Conservation (phyloP, 139 green algal species). For the Mesostigma viride region DNA sequence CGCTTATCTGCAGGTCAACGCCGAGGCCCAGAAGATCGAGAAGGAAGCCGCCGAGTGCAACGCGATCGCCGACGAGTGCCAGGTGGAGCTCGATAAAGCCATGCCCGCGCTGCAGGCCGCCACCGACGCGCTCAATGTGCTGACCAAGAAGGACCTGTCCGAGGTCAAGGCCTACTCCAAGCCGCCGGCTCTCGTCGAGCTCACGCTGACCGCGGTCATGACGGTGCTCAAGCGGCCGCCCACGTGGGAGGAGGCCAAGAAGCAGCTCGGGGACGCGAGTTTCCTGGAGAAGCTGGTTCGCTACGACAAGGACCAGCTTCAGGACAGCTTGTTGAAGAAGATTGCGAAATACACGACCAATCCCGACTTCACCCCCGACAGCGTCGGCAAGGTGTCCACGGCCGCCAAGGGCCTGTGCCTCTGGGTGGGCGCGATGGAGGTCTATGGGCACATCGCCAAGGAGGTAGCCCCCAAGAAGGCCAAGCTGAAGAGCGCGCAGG, state of each 20-base stretch:
- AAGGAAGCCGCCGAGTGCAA: conserved; percentile 68
- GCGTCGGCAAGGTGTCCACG: conserved; percentile 46
- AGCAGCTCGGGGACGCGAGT: conserved; percentile 54
- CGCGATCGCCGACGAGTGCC: conserved; percentile 57
- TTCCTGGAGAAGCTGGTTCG: conserved; percentile 66
- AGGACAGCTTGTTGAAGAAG: conserved; percentile 67
- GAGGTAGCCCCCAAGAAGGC: conserved; percentile 68
- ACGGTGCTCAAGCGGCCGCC: conserved; percentile 57
- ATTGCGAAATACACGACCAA: conserved; percentile 59
- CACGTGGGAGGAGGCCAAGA: conserved; percentile 73
- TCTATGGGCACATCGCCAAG: conserved; percentile 65
- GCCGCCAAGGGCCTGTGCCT: conserved; percentile 55
- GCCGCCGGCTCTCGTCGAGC: conserved; percentile 66
- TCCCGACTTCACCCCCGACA: conserved; percentile 52
- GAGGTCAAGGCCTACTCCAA: conserved; percentile 79
- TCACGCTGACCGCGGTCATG: conserved; percentile 57
- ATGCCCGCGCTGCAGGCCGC: conserved; percentile 57
- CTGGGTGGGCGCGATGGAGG: conserved; percentile 74
- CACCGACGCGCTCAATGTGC: conserved; percentile 63
- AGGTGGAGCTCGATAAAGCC: conserved; percentile 64
- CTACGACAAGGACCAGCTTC: conserved; percentile 56
- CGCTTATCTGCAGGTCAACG: conserved; percentile 49
- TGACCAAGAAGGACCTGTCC: conserved; percentile 75
- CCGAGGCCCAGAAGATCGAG: conserved; percentile 65
- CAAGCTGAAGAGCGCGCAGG: conserved; percentile 69